Conservation (phyloP, 495 filamentous ascomycete species). For the Neurospora discreta region DNA sequence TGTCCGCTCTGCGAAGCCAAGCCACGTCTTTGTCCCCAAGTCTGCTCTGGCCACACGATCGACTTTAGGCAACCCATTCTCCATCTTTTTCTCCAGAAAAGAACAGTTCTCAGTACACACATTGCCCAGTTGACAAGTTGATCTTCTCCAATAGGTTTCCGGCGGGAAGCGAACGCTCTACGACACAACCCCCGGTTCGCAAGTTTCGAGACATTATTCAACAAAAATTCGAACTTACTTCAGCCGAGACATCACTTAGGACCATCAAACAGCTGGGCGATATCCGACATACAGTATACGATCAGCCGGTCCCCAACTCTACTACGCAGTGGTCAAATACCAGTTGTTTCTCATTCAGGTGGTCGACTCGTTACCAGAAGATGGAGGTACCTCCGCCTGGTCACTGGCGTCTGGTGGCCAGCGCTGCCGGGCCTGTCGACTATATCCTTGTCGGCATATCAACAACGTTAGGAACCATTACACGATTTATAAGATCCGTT, state of each 20-base stretch:
- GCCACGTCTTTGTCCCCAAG: not conserved
- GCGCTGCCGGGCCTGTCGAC: constrained; percentile 11
- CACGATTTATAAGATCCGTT: constrained; percentile 19
- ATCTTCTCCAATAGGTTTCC: not conserved
- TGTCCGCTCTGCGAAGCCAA: not conserved
- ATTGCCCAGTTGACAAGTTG: not conserved
- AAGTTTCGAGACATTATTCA: not conserved
- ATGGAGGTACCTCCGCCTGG: not conserved
- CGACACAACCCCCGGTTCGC: not conserved
- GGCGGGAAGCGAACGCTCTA: not conserved
- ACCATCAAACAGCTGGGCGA: not conserved
- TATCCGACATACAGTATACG: not conserved
- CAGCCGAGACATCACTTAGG: not conserved
- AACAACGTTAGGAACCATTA: constrained; percentile 17
- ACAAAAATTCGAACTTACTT: not conserved
- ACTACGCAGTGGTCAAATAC: not conserved
- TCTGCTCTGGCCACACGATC: not conserved
- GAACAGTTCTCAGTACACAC: not conserved
- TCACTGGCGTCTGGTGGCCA: not conserved
- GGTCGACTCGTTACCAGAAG: not conserved
- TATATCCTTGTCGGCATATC: constrained; percentile 15
- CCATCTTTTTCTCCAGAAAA: not conserved
- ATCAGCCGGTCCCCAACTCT: not conserved
- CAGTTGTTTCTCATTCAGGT: not conserved
- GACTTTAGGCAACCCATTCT: not conserved